phyloP scores from a whole-genome alignment of 805 yeast genomes.

The Kuraishia ogatae region DNA sequence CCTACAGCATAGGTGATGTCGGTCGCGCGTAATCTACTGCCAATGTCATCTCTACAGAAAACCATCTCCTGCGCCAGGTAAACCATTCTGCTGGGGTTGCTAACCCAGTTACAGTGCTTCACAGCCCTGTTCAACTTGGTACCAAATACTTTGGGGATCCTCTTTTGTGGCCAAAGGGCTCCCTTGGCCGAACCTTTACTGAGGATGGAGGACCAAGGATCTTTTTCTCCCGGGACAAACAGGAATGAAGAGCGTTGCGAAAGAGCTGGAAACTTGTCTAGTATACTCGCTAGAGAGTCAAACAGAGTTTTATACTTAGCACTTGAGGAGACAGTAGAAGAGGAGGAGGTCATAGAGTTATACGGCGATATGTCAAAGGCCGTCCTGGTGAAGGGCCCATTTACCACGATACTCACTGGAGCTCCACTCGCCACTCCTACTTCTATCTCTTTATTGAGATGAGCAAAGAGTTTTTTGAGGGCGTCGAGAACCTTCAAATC shows the following conservation, averaged over 20 bases:
- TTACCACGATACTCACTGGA: constrained; percentile 67
- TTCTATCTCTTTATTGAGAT: constrained; percentile 42
- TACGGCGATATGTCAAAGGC: constrained; percentile 49
- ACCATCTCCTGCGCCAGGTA: constrained; percentile 83
- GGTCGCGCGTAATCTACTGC: constrained; percentile 62
- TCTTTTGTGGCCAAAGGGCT: constrained; percentile 61
- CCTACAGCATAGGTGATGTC: constrained; percentile 43
- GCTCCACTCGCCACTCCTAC: constrained; percentile 10
- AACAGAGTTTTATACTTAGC: constrained; percentile 58
- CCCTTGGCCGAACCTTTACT: constrained; percentile 45
- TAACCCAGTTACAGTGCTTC: constrained; percentile 44
- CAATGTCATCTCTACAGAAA: constrained; percentile 63
- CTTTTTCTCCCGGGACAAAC: constrained; percentile 83
- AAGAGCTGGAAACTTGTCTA: constrained; percentile 51
- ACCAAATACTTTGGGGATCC: constrained; percentile 66
- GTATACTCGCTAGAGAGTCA: constrained; percentile 60
- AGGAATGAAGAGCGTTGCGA: constrained; percentile 47
- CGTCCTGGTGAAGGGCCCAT: constrained; percentile 69
- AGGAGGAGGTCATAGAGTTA: constrained; percentile 37
- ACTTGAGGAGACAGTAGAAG: constrained; percentile 37
- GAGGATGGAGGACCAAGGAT: constrained; percentile 81
- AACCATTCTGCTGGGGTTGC: constrained; percentile 73
- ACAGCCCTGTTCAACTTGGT: constrained; percentile 54
- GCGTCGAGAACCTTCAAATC: constrained; percentile 51
- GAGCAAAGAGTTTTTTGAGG: constrained; percentile 50